Conservation (phyloP, 306 rosid genomes). For the Gastrolobium villosum region DNA sequence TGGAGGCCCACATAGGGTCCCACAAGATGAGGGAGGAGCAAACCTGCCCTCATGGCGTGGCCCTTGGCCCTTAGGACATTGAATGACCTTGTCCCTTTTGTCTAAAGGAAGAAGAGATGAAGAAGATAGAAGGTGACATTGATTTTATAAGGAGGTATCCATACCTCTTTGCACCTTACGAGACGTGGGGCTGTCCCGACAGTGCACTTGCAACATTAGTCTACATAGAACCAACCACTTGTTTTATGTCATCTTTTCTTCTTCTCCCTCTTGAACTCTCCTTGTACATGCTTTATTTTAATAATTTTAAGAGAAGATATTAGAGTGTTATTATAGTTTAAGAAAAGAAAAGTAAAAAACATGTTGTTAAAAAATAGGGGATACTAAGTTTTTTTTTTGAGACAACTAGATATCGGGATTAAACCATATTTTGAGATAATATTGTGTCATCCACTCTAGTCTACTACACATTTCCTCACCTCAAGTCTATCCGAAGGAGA, state of each 20-base stretch:
- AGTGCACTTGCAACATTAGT: conserved; percentile 22
- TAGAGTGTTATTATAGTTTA: too few species aligned
- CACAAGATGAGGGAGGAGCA: conserved; percentile 45
- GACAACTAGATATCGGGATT: too few species aligned
- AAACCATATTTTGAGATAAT: too few species aligned
- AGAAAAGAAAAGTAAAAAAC: too few species aligned
- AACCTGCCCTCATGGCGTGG: conserved; percentile 56
- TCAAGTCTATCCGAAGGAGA: too few species aligned
- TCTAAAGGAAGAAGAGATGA: conserved; percentile 38
- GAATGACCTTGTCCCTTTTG: conserved; percentile 70
- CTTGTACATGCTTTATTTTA: conserved; percentile 15
- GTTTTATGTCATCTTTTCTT: conserved; percentile 1
- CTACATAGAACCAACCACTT: conserved; percentile 33
- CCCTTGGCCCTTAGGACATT: conserved; percentile 52
- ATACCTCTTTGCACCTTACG: conserved; percentile 52
- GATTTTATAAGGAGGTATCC: conserved; percentile 51
- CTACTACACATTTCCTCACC: too few species aligned
- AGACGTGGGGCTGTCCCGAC: conserved; percentile 62
- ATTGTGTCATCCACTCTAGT: too few species aligned
- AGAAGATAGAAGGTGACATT: conserved; percentile 53
- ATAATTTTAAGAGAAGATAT: not conserved
- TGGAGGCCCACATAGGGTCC: conserved; percentile 46
- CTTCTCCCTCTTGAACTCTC: not conserved
- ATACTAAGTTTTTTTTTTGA: too few species aligned
- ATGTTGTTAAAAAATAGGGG: too few species aligned